Percentiles rank a stretch among this genome's conserved stretches.
Evolutionary conservation across 2,329 filamentous ascomycete genomes (phyloP).

Genomic region (Westerdykella sp.): DNA sequence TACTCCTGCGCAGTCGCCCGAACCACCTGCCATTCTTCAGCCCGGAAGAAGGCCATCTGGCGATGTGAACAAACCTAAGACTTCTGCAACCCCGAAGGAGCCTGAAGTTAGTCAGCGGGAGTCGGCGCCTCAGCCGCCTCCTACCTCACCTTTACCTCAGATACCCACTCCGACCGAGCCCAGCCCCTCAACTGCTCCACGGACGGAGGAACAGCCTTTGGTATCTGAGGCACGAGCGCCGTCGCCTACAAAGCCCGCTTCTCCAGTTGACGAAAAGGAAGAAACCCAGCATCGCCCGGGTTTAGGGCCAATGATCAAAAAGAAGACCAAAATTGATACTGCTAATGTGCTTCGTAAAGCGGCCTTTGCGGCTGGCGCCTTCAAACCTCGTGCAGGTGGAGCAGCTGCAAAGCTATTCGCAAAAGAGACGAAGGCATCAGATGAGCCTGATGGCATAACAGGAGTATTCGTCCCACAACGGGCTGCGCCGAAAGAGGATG

Average conservation of each 20-base stretch:
- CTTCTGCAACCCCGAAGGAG: conserved; percentile 2
- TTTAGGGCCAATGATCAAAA: conserved; percentile 84
- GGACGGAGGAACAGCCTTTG: conserved; percentile 30
- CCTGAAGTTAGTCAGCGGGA: neutral
- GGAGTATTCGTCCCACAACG: conserved; percentile 70
- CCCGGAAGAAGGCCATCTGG: conserved; percentile 11
- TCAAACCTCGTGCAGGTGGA: conserved; percentile 83
- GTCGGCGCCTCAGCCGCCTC: conserved; percentile 7
- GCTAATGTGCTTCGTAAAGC: conserved; percentile 75
- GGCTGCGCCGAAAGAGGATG: conserved; percentile 23
- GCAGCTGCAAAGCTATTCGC: conserved; percentile 72
- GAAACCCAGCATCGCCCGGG: conserved; percentile 61
- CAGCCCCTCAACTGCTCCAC: conserved; percentile 1
- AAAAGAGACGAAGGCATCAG: conserved; percentile 47
- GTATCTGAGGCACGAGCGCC: conserved; percentile 41
- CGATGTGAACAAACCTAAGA: conserved; percentile 4
- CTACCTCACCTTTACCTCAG: conserved; percentile 24
- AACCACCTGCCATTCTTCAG: conserved; percentile 10
- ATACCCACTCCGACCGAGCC: conserved; percentile 18
- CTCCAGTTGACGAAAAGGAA: conserved; percentile 42
- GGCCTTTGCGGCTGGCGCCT: conserved; percentile 63
- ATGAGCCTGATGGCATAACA: conserved; percentile 83
- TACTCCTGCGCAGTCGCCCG: conserved; percentile 14
- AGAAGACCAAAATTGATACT: conserved; percentile 67
- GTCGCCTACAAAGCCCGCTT: conserved; percentile 3